Percentiles rank a stretch among this genome's conserved stretches.
Conservation (phyloP, 1,284 basidiomycete genomes). For the Leccinum griseonigrum region DNA sequence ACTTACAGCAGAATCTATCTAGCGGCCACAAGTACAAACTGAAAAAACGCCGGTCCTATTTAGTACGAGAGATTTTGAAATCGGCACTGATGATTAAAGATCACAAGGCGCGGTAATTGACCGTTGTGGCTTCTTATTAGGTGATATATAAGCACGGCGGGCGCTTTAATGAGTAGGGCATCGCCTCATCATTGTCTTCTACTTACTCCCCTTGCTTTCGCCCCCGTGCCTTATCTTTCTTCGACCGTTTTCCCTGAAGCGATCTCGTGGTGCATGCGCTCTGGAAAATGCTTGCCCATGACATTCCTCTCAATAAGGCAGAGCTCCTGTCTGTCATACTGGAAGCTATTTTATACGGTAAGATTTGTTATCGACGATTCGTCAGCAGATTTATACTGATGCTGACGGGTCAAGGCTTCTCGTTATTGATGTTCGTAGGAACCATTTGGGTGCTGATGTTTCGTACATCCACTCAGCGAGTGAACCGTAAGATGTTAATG, state of each 20-base stretch:
- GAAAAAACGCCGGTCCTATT: neutral
- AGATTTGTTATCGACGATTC: neutral
- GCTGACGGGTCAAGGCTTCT: conserved; percentile 11
- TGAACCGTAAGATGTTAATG: conserved; percentile 14
- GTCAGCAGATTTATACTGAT: neutral
- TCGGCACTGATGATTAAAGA: neutral
- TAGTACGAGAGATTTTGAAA: neutral
- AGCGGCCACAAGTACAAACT: neutral
- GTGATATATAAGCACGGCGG: neutral
- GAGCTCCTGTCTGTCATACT: conserved; percentile 20
- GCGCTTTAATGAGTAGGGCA: neutral
- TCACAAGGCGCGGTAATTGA: neutral
- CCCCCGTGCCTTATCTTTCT: neutral
- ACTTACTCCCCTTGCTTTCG: neutral
- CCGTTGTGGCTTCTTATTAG: neutral
- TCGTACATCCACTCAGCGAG: neutral
- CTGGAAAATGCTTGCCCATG: neutral
- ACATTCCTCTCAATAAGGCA: conserved; percentile 18
- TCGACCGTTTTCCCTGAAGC: neutral
- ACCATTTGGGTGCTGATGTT: conserved; percentile 15
- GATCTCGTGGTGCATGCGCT: neutral
- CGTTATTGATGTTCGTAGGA: conserved; percentile 22
- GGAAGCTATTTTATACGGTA: conserved; percentile 25
- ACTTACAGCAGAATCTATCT: neutral
- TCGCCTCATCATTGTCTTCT: neutral